Conservation (phyloP, 257 asterid species). For the Solanum microdontum region DNA sequence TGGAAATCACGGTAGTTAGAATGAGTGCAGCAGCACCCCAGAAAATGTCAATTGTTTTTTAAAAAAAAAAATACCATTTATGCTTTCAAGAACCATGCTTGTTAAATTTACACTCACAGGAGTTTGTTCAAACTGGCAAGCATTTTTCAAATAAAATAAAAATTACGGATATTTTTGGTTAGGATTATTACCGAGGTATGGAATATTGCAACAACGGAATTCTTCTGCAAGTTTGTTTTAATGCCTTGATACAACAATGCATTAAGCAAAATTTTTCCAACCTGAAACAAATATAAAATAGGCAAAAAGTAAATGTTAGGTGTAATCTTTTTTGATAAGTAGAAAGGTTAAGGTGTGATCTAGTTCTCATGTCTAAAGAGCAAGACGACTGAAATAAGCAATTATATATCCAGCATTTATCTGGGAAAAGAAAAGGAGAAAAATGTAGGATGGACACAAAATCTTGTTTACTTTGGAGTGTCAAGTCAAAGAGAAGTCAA, state of each 20-base stretch:
- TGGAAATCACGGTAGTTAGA: neutral
- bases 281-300: constrained; percentile 32
- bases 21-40: neutral
- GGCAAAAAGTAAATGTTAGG: neutral
- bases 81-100: neutral
- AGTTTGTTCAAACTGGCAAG: neutral
- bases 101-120: neutral
- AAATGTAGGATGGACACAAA: neutral
- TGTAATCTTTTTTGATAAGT: neutral
- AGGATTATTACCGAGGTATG: constrained; percentile 42
- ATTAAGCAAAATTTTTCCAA: constrained; percentile 71
- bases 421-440: neutral
- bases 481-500: neutral
- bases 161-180: neutral
- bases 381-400: neutral
- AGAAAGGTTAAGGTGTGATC: neutral
- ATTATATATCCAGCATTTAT: neutral
- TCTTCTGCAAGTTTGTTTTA: constrained; percentile 77
- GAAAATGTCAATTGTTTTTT: neutral
- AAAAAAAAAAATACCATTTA: neutral
- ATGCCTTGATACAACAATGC: constrained; percentile 81
- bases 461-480: neutral
- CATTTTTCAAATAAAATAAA: neutral
- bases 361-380: neutral
- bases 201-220: constrained; percentile 61